A percentile compares a stretch with the other conserved stretches of the same genome.
Evolutionary conservation across 2,329 filamentous ascomycete species (phyloP).

Genomic region (Fusarium transvaalense): DNA sequence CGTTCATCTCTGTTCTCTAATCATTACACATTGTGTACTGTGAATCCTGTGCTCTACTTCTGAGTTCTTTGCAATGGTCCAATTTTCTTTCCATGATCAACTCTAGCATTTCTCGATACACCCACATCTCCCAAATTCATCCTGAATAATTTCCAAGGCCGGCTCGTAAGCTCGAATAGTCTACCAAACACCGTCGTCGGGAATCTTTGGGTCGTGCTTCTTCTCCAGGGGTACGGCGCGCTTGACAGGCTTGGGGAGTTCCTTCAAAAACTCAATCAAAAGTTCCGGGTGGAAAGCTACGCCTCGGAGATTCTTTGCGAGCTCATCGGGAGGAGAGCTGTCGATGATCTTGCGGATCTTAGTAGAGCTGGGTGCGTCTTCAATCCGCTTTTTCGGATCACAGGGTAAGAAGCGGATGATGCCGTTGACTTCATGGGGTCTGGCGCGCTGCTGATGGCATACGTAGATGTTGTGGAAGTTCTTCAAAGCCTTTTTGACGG

Average conservation of each 20-base stretch:
- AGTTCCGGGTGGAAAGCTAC: conserved; percentile 22
- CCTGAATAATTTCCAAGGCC: not conserved
- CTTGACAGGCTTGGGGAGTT: not conserved
- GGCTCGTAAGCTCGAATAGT: not conserved
- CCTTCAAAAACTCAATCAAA: conserved; percentile 21
- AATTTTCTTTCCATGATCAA: not conserved
- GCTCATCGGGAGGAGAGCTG: not conserved
- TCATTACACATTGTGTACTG: not conserved
- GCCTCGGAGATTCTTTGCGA: conserved; percentile 1
- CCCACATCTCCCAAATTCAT: not conserved
- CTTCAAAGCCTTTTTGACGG: not conserved
- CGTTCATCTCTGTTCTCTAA: not conserved
- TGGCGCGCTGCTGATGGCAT: conserved; percentile 26
- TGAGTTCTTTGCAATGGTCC: not conserved
- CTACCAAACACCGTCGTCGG: conserved; percentile 5
- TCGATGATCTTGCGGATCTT: conserved; percentile 41
- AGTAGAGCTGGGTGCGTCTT: conserved; percentile 42
- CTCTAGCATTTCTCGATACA: not conserved
- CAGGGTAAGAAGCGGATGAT: conserved; percentile 39
- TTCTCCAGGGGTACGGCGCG: not conserved
- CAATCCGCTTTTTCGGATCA: not conserved
- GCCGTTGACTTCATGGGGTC: conserved; percentile 30
- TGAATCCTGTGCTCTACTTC: not conserved
- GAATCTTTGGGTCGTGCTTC: not conserved
- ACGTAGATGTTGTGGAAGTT: conserved; percentile 21